Percentiles rank a stretch among this genome's conserved stretches.
Evolutionary conservation across 164 flowering plant genomes (phyloP).

Genomic region (Pachysandra terminalis): DNA sequence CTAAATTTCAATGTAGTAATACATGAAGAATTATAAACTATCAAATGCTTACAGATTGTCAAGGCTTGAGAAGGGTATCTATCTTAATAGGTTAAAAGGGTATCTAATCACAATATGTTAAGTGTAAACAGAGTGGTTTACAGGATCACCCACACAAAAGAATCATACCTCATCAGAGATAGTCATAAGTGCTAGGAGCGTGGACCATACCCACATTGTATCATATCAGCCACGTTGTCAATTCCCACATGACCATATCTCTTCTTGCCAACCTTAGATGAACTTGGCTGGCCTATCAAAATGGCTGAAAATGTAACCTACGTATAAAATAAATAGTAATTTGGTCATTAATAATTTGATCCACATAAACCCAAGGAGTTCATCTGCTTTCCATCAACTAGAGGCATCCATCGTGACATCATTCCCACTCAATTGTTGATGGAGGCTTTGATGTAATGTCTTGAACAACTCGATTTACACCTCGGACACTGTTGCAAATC

Average conservation of each 20-base stretch:
- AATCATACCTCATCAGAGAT: constrained; percentile 11
- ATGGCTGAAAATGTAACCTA: not conserved
- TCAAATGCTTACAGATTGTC: not conserved
- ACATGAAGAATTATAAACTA: not conserved
- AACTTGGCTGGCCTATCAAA: not conserved
- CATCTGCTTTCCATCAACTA: not conserved
- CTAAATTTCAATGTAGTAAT: no score
- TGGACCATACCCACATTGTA: not conserved
- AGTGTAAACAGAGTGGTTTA: not conserved
- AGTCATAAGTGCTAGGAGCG: constrained; percentile 7
- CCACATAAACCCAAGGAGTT: constrained; percentile 2
- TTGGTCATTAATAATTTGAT: not conserved
- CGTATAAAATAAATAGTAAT: not conserved
- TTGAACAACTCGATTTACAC: constrained; percentile 81
- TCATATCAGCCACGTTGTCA: not conserved
- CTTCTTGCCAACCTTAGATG: not conserved
- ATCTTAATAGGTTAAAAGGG: not conserved
- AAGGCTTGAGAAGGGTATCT: not conserved
- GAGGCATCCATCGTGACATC: constrained; percentile 11
- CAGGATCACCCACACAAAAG: constrained; percentile 5
- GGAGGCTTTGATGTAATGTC: constrained; percentile 99
- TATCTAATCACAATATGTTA: no score
- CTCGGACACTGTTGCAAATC: constrained; percentile 84
- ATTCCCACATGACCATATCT: not conserved
- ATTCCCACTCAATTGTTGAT: constrained; percentile 93